Conservation (phyloP, 2,329 filamentous ascomycete species). For the Nigrospora sphaerica region DNA sequence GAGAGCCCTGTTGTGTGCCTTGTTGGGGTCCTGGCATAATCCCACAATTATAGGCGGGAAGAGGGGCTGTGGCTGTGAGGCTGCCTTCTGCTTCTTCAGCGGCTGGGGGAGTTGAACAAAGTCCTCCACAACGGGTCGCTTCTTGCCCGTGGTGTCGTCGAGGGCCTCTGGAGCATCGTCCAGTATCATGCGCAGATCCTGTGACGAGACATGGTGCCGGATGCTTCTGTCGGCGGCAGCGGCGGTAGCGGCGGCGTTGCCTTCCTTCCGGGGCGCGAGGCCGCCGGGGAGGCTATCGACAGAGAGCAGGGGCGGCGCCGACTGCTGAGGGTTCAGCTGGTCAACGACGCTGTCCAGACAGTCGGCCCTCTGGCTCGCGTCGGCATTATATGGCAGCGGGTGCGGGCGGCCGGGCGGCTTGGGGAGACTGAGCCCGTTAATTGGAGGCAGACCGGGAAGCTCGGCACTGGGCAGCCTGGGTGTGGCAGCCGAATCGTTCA, state of each 20-base stretch:
- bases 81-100: conserved; percentile 55
- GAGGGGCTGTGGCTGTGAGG: conserved; percentile 38
- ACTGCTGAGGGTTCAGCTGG: conserved; percentile 16
- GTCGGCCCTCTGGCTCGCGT: conserved; percentile 34
- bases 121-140: conserved; percentile 53
- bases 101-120: conserved; percentile 58
- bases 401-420: conserved; percentile 32
- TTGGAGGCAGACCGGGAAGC: conserved; percentile 50
- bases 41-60: conserved; percentile 61
- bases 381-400: conserved; percentile 42
- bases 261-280: conserved; percentile 14
- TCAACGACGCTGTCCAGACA: conserved; percentile 18
- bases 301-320: conserved; percentile 17
- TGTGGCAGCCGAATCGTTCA: conserved; percentile 49
- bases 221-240: conserved; percentile 13
- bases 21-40: conserved; percentile 53
- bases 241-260: background rate
- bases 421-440: conserved; percentile 39
- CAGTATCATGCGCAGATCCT: conserved; percentile 38
- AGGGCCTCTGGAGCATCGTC: conserved; percentile 32
- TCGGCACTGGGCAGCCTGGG: conserved; percentile 40
- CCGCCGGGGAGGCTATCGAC: conserved; percentile 5
- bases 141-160: conserved; percentile 45
- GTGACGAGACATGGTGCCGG: conserved; percentile 27
- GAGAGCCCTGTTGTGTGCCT: conserved; percentile 31